phyloP scores from a whole-genome alignment of 768 basidiomycete genomes.

The Tulasnella sp. region DNA sequence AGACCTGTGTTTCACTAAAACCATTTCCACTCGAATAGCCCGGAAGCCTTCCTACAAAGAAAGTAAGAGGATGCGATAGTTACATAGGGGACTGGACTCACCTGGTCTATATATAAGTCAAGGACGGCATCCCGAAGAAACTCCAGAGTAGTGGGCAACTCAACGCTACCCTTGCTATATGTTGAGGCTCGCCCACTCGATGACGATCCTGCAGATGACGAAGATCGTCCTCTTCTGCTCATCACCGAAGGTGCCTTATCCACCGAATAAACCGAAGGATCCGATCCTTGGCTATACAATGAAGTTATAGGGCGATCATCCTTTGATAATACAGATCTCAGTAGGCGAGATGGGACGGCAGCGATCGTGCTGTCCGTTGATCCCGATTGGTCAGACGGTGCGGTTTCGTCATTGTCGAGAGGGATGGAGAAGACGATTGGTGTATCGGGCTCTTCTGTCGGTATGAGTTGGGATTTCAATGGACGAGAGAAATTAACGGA shows the following conservation, averaged over 20 bases:
- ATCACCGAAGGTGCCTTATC: too few relatives aligned
- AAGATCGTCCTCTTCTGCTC: background rate
- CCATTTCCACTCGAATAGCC: too few relatives aligned
- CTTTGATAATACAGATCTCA: background rate
- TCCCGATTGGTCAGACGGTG: background rate
- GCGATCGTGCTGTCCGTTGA: background rate
- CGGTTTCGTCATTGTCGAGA: background rate
- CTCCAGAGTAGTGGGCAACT: conserved; percentile 29
- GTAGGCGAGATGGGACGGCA: background rate
- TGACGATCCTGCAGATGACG: background rate
- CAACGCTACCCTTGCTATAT: background rate
- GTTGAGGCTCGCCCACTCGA: background rate
- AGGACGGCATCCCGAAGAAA: conserved; percentile 46
- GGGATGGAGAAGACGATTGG: conserved; percentile 1
- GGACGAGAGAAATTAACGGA: background rate
- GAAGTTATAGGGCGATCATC: background rate
- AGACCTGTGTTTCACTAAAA: too few relatives aligned
- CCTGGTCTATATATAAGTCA: conserved; percentile 64
- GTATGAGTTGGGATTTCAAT: background rate
- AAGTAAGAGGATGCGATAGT: background rate
- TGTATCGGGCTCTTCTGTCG: background rate
- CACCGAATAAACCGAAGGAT: background rate
- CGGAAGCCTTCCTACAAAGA: conserved; percentile 51
- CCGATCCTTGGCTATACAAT: too few relatives aligned
- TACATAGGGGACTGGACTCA: conserved; percentile 7